Evolutionary conservation across 140 eudicot species (phyloP), one percentile per base, ranked within the genome.

Genomic region (Cichorium intybus): DNA sequence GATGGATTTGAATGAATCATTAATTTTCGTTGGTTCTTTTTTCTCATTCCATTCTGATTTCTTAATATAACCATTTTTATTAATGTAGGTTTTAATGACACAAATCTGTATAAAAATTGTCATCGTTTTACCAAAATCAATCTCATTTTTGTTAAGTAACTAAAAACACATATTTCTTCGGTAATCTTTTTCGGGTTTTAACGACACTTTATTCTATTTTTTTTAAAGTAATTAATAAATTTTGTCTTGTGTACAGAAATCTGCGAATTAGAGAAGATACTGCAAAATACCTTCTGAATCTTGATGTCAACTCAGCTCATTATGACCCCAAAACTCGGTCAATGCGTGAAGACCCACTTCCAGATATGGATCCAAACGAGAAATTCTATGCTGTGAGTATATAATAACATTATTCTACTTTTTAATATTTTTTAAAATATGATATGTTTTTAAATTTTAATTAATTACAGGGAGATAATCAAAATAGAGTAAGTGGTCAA

Each of bases 241-340:
- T 21, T 28, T 54, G 7, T 0, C 8, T 17, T 60, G 7, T 17
- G n/a, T 58, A 39, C 71, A 86, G 95, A 79, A 91, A 91, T 75
- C 57, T 91, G 33, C 95, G 97, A 78, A 87, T 87, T 62, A 94
- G 97, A 48, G 98, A 92, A 65, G 98, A 88, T 70, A 88, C 95
- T 11, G 96, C 98, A 31, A 92, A 92, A 56, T 92, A 92, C 58
- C 90, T 90, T 45, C 81, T 84, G 24, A 90, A 87, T 78, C 96
- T 90, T 17, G 96, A 26, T 26, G 29, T 26, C 4, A 26, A 26
- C 29, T 26, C 29, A 26, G 3, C 29, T 1, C 29, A 26, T 26
- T 26, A 26, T 70, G 94, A 82, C 61, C 88, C 94, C 51, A 85
- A 85, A 66, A 85, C 94, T 14, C 84, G 86, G 45, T 80, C 86